Conservation (phyloP, 495 filamentous ascomycete species). For the Podospora comata region DNA sequence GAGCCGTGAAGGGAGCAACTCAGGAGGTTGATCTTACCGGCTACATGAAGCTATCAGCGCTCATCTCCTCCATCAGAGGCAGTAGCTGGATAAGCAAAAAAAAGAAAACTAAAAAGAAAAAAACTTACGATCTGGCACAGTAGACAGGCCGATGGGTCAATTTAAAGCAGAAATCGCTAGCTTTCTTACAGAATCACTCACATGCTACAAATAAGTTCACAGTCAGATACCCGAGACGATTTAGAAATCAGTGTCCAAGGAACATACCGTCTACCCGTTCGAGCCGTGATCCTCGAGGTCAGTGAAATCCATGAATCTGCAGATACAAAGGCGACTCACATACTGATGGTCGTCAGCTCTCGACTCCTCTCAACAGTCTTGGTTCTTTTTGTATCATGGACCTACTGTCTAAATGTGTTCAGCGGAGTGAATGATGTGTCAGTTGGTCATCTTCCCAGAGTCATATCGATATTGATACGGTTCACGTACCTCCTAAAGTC, state of each 20-base stretch:
- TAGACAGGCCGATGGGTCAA: too few relatives aligned
- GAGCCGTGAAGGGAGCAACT: background rate
- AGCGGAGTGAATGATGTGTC: background rate
- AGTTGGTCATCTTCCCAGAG: background rate
- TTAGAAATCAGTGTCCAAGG: too few relatives aligned
- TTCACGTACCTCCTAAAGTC: conserved; percentile 5
- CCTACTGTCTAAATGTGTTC: background rate
- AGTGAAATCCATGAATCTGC: background rate
- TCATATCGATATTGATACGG: background rate
- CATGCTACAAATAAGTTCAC: too few relatives aligned
- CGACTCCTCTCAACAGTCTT: background rate
- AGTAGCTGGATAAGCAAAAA: background rate
- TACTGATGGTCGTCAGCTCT: background rate
- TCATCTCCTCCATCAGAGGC: background rate
- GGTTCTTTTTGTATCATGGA: background rate
- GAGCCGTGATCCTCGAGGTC: background rate
- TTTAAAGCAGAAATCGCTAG: too few relatives aligned
- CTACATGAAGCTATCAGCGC: background rate
- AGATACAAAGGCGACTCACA: background rate
- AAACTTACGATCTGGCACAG: background rate
- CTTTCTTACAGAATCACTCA: too few relatives aligned
- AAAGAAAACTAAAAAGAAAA: too few relatives aligned
- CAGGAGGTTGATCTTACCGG: background rate
- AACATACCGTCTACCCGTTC: background rate
- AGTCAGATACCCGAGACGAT: too few relatives aligned